A percentile compares a stretch with the other conserved stretches of the same genome.
Evolutionary conservation across 345 rosid species (phyloP).

Genomic region (Sisymbrium irio): DNA sequence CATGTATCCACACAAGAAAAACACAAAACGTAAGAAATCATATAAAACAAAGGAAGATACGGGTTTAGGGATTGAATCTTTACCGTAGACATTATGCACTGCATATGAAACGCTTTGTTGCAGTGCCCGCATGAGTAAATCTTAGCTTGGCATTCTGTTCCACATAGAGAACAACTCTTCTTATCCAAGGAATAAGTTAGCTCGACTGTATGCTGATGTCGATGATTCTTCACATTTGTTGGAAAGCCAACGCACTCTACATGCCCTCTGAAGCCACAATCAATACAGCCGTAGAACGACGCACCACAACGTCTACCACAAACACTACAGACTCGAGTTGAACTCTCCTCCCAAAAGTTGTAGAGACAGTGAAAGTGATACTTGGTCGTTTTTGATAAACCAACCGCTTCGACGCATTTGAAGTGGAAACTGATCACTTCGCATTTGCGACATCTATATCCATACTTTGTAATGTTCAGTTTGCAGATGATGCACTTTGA

Average conservation of each 20-base stretch:
- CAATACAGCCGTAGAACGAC: background rate
- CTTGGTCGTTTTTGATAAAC: background rate
- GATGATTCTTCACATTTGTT: background rate
- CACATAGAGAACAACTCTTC: background rate
- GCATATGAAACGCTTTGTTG: background rate
- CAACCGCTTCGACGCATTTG: background rate
- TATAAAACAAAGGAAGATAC: background rate
- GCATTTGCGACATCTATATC: background rate
- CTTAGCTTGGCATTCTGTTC: background rate
- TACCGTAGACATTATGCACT: slow-evolving; percentile 5
- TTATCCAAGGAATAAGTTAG: background rate
- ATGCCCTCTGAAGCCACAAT: background rate
- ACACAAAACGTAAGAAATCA: background rate
- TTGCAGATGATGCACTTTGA: slow-evolving; percentile 7
- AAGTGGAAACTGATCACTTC: background rate
- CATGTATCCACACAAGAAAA: too few relatives aligned
- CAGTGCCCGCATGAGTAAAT: background rate
- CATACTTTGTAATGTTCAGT: background rate
- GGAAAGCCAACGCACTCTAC: background rate
- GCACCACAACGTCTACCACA: background rate
- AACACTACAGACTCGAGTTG: background rate
- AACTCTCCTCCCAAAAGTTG: background rate
- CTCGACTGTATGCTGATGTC: background rate
- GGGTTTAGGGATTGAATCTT: background rate
- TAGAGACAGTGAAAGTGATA: background rate